phyloP scores from a whole-genome alignment of 2,329 filamentous ascomycete species.

The Cladosporium sp. region DNA sequence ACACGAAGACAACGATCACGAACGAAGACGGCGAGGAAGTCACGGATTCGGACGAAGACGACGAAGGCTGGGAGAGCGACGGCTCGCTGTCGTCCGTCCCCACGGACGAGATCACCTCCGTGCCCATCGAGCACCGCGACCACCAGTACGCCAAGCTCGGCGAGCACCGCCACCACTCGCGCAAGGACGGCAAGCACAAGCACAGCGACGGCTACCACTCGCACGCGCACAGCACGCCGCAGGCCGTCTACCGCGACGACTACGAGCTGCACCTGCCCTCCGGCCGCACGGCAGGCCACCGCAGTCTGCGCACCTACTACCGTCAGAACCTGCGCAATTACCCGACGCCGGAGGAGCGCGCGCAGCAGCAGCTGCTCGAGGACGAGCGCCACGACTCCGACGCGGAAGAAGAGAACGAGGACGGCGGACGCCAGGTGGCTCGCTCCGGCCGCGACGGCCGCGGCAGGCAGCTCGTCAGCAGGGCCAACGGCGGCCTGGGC shows the following conservation, averaged over 20 bases:
- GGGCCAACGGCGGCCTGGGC: constrained; percentile 66
- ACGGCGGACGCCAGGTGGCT: constrained; percentile 29
- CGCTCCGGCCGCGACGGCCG: constrained; percentile 21
- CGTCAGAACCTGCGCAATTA: constrained; percentile 86
- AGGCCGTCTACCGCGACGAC: constrained; percentile 82
- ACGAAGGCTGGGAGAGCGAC: constrained; percentile 93
- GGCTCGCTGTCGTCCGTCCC: constrained; percentile 76
- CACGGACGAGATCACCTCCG: constrained; percentile 72
- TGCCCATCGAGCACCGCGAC: constrained; percentile 66
- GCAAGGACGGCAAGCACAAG: constrained; percentile 63
- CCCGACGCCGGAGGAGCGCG: constrained; percentile 70
- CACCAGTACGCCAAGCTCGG: constrained; percentile 67
- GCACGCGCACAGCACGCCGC: constrained; percentile 65
- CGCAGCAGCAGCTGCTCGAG: constrained; percentile 57
- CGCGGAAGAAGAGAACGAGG: constrained; percentile 33
- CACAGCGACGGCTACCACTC: constrained; percentile 75
- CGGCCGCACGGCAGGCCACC: constrained; percentile 82
- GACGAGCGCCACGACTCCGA: constrained; percentile 40
- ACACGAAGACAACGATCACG: constrained; percentile 37
- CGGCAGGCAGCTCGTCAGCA: constrained; percentile 46
- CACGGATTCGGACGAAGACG: constrained; percentile 40
- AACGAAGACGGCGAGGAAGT: constrained; percentile 51
- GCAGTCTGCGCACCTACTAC: constrained; percentile 80
- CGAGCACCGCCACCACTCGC: constrained; percentile 69
- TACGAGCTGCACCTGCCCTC: constrained; percentile 90